A percentile compares a stretch with the other conserved stretches of the same genome.
phyloP scores from a whole-genome alignment of 192 early-diverging fungal genomes.

The Podila minutissima region DNA sequence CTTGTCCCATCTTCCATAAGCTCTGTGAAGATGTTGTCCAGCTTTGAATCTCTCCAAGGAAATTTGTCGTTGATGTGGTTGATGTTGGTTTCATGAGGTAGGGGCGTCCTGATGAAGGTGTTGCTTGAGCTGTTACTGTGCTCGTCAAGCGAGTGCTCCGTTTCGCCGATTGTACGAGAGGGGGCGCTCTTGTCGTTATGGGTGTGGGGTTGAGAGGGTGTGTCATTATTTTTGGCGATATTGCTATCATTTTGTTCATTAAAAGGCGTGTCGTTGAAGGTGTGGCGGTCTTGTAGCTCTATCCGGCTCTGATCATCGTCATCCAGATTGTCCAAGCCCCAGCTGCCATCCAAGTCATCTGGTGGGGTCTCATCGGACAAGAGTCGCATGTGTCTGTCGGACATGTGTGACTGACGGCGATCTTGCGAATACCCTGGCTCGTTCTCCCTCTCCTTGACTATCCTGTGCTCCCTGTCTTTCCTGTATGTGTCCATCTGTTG shows the following conservation, averaged over 20 bases:
- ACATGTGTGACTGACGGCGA: conserved; percentile 29
- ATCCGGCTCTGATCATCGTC: conserved; percentile 7
- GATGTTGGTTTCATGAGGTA: conserved; percentile 14
- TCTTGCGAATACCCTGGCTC: background rate
- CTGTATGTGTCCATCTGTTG: background rate
- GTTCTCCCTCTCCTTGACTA: conserved; percentile 2
- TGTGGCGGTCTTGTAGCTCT: conserved; percentile 8
- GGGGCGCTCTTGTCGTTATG: background rate
- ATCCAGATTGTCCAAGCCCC: conserved; percentile 34
- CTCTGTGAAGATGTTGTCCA: conserved; percentile 31
- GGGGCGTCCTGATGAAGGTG: background rate
- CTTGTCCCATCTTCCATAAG: conserved; percentile 6
- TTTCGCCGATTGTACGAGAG: background rate
- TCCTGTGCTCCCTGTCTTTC: background rate
- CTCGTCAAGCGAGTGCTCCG: background rate
- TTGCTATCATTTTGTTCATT: conserved; percentile 39
- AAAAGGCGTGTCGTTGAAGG: conserved; percentile 3
- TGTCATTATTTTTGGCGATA: conserved; percentile 27
- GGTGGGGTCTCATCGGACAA: conserved; percentile 43
- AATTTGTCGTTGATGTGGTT: conserved; percentile 38
- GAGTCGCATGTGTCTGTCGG: conserved; percentile 35
- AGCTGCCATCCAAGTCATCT: conserved; percentile 41
- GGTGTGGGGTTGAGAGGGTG: background rate
- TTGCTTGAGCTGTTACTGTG: conserved; percentile 1
- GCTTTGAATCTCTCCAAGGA: conserved; percentile 38